These are phyloP conservation scores for Candida tallmaniae DNA, from an alignment of 805 yeast genomes.

Conservation along the genomic window DNA sequence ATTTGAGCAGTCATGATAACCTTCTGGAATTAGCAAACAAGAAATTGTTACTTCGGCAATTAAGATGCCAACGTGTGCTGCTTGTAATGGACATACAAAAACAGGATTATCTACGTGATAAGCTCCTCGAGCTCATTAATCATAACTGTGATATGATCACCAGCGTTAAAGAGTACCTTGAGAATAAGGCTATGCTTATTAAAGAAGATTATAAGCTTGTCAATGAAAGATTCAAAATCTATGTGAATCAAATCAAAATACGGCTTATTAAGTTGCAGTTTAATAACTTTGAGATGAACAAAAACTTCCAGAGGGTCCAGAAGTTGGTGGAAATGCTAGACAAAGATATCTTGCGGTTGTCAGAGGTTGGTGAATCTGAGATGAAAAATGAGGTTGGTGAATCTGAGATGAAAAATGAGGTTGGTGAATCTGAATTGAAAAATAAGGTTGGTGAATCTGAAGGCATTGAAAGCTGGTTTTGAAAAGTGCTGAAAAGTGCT, in stretches of 20 bases:
- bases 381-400: too few species aligned
- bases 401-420: too few species aligned
- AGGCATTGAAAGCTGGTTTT: not conserved
- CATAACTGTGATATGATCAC: slow-evolving; percentile 32
- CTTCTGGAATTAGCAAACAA: slow-evolving; percentile 15
- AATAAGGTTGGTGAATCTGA: not conserved
- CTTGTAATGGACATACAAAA: slow-evolving; percentile 36
- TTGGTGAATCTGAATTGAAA: not conserved
- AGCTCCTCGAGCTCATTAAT: slow-evolving; percentile 26
- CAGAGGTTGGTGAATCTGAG: too few species aligned
- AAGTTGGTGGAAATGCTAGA: too few species aligned
- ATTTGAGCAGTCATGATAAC: too few species aligned
- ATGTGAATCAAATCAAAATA: slow-evolving; percentile 5
- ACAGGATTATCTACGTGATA: slow-evolving; percentile 29
- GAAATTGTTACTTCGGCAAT: slow-evolving; percentile 15
- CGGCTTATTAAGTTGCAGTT: slow-evolving; percentile 4
- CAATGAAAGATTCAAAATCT: slow-evolving; percentile 5
- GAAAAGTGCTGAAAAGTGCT: slow-evolving; percentile 3
- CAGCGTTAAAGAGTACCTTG: slow-evolving; percentile 28
- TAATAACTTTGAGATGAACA: slow-evolving; percentile 10
- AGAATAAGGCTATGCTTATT: slow-evolving; percentile 14
- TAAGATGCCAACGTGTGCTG: slow-evolving; percentile 20
- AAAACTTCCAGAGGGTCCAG: slow-evolving; percentile 4
- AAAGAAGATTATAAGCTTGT: slow-evolving; percentile 10
- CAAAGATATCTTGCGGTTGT: too few species aligned